Percentiles rank a stretch among this genome's conserved stretches.
These are phyloP conservation scores for Leccinum imitatum DNA, from an alignment of 768 basidiomycete species.

Conservation along the genomic window DNA sequence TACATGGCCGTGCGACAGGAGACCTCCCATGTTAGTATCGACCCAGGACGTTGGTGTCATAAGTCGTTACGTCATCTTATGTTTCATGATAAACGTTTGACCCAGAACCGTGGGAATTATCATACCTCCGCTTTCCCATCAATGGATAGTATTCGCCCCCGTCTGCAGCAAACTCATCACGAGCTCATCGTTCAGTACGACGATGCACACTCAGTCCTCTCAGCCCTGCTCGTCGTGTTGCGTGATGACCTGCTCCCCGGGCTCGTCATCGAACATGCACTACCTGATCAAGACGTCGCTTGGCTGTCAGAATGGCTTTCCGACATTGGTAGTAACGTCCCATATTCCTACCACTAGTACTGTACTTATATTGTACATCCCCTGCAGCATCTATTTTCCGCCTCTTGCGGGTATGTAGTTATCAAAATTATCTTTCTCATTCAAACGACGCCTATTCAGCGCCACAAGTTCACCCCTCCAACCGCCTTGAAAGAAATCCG, in stretches of 20 bases:
- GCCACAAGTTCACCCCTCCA: slow-evolving; percentile 63
- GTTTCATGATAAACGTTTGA: not conserved
- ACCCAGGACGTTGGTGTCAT: no score
- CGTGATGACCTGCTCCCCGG: slow-evolving; percentile 59
- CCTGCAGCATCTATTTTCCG: slow-evolving; percentile 54
- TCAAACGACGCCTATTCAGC: slow-evolving; percentile 37
- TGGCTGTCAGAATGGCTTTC: slow-evolving; percentile 63
- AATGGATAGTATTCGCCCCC: not conserved
- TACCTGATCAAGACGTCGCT: slow-evolving; percentile 44
- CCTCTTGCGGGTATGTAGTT: slow-evolving; percentile 53
- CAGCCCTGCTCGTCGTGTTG: slow-evolving; percentile 49
- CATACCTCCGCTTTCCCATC: not conserved
- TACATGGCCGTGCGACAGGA: not conserved
- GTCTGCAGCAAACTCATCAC: slow-evolving; percentile 47
- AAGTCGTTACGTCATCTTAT: not conserved
- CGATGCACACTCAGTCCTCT: slow-evolving; percentile 46
- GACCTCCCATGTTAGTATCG: not conserved
- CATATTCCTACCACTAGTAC: not conserved
- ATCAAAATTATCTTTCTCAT: slow-evolving; percentile 1
- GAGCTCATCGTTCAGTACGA: slow-evolving; percentile 50
- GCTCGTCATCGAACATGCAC: slow-evolving; percentile 55
- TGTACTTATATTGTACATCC: not conserved
- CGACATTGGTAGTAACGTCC: slow-evolving; percentile 52
- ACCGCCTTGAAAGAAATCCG: slow-evolving; percentile 61
- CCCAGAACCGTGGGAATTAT: not conserved